Base-by-base conservation (phyloP, 805 yeast species). In the Lachancea sp. region DNA sequence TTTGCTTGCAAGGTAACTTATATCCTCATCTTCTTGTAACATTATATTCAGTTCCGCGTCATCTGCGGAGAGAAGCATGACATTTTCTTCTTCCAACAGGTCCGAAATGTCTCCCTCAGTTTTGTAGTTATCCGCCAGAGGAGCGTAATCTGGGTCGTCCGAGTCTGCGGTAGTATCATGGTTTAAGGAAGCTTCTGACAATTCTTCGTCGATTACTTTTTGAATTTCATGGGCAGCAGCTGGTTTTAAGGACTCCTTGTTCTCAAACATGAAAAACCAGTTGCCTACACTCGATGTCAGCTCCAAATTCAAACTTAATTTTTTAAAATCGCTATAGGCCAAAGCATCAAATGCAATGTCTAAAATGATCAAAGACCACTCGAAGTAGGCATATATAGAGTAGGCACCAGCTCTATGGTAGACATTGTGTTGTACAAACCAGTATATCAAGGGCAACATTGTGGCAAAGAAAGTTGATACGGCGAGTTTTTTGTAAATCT, bases 361-460 rank as follows among this genome's bases (percentile, higher is more conserved):
- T 40, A 88, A 70, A 21, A 88, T 54, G 41, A 92, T 85, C 55
- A 92, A 69, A 1, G 83, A 65, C 98, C 98, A 92, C 65, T 92
- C 98, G 52, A 87, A 81, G 61, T 87, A 88, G 0, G 98, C 96
- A 60, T 92, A 92, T 34, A 79, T 74, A 0, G 97, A 89, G 60
- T 92, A 92, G 2, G 98, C 96, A n/a, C 98, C 98, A 0, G 96
- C 75, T 34, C 79, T 65, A 36, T 71, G 77, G 52, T 87, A 83
- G 18, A 92, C 94, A 61, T 89, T 89, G 66, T 92, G 98, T 61
- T 87, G 95, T 39, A 92, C 80, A 59, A 84, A 92, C 70, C 85
- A 80, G 63, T 88, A 89, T 28, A 92, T 69, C 61, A 92, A 72
- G 1, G 97, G 97, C 4, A 84, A 68, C 25, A 90, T 58, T 17